Evolutionary conservation across 495 filamentous ascomycete species (phyloP).

Genomic region (Cryomyces minteri): DNA sequence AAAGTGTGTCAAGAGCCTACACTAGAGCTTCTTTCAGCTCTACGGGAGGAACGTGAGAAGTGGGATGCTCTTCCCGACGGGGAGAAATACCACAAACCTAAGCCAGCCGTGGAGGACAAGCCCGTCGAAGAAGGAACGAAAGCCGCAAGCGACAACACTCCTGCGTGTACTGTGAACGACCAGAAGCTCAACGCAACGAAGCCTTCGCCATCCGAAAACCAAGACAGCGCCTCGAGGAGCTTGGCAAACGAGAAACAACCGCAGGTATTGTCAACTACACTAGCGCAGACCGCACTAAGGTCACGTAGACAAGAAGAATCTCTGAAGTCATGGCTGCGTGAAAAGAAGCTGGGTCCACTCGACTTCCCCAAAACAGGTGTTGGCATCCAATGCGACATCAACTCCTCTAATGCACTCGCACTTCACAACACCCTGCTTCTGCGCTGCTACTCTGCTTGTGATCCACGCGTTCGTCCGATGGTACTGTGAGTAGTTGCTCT

Average conservation of each 20-base stretch:
- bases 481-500: constrained; percentile 24
- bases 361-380: constrained; percentile 52
- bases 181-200: background rate
- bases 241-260: background rate
- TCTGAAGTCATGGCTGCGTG: constrained; percentile 27
- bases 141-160: background rate
- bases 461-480: constrained; percentile 52
- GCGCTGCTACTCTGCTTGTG: constrained; percentile 56
- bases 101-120: constrained; percentile 1
- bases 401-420: constrained; percentile 61
- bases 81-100: constrained; percentile 10
- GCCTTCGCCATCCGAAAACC: background rate
- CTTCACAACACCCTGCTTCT: constrained; percentile 64
- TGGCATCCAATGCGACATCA: constrained; percentile 70
- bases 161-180: background rate
- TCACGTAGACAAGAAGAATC: background rate
- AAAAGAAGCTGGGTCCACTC: constrained; percentile 34
- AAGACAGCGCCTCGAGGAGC: background rate
- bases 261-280: background rate
- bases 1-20: constrained; percentile 57
- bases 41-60: constrained; percentile 37
- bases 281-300: background rate
- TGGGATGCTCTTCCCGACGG: constrained; percentile 30
- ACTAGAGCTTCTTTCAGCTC: constrained; percentile 26
- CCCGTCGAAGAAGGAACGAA: constrained; percentile 4